Conservation (phyloP, 2,329 filamentous ascomycete genomes). For the Alternaria solani region DNA sequence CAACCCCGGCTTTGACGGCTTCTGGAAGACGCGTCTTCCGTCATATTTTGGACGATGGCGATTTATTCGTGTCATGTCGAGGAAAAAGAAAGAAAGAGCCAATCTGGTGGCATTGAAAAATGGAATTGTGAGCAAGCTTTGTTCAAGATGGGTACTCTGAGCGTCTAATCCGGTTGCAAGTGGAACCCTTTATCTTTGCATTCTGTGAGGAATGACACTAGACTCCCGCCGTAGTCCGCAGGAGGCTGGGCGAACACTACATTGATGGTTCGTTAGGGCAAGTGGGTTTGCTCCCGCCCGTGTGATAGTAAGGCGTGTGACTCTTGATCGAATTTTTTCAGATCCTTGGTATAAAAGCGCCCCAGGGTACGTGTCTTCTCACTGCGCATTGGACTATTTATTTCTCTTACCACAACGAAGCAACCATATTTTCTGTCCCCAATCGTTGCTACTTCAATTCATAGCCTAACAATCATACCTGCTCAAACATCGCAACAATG, state of each 20-base stretch:
- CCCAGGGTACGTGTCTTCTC: conserved; percentile 3
- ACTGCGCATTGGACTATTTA: conserved; percentile 1
- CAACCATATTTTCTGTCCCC: background rate
- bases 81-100: background rate
- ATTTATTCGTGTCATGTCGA: conserved; percentile 1
- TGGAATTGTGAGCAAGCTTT: conserved; percentile 6
- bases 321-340: conserved; percentile 31
- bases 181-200: conserved; percentile 24
- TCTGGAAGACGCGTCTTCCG: conserved; percentile 14
- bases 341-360: conserved; percentile 27
- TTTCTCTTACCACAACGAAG: background rate
- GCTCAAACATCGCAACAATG: conserved; percentile 25
- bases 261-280: conserved; percentile 15
- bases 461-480: background rate
- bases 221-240: conserved; percentile 19
- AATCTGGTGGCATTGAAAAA: background rate
- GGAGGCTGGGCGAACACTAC: conserved; percentile 20
- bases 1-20: conserved; percentile 16
- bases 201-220: conserved; percentile 20
- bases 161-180: conserved; percentile 14
- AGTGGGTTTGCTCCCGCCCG: conserved; percentile 21
- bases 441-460: background rate
- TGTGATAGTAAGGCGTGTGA: conserved; percentile 39
- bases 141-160: background rate
- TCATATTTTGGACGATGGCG: conserved; percentile 4